These are phyloP conservation scores for Arabidopsis thaliana DNA, from an alignment of 345 rosid species.

Conservation along the genomic window TAIR10.1 NC_003070.9:26786501-26787000, in stretches of 20 bases:
- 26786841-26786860: conserved; percentile 46
- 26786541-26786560: conserved; percentile 62
- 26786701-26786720: conserved; percentile 49
- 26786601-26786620: conserved; percentile 9
- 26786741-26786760: conserved; percentile 66
- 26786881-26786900: conserved; percentile 34
- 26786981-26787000: conserved; percentile 57
- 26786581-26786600: conserved; percentile 71
- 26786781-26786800: conserved; percentile 71
- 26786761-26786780: conserved; percentile 82
- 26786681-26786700: conserved; percentile 55
- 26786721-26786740: conserved; percentile 85
- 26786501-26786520: conserved; percentile 52
- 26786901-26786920: conserved; percentile 42
- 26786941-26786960: conserved; percentile 47
- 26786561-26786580: conserved; percentile 71
- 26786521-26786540: conserved; percentile 53
- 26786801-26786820: conserved; percentile 63
- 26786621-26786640: conserved; percentile 22
- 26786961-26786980: conserved; percentile 36
- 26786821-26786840: conserved; percentile 46
- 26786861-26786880: conserved; percentile 42
- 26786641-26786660: conserved; percentile 14
- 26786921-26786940: conserved; percentile 50
- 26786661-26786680: conserved; percentile 60